Evolutionary conservation across 768 basidiomycete genomes (phyloP).

Genomic region (Brasilioporus rufonigricans): DNA sequence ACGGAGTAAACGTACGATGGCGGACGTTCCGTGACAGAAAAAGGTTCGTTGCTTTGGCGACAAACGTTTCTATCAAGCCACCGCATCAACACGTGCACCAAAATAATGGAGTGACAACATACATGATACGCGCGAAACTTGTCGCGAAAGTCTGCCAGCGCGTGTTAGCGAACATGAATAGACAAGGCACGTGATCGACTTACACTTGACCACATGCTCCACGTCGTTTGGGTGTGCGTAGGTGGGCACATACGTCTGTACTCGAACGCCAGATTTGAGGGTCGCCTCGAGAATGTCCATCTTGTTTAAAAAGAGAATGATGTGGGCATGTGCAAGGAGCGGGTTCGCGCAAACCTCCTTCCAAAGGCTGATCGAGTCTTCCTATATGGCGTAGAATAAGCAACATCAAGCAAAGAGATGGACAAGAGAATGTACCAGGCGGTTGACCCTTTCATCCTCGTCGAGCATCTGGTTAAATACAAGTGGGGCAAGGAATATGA

Average conservation of each 20-base stretch:
- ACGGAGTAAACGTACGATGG: constrained; percentile 48
- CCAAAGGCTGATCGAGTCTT: constrained; percentile 76
- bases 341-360: constrained; percentile 63
- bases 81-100: neutral
- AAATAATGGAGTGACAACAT: constrained; percentile 19
- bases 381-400: constrained; percentile 38
- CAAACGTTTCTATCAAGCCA: constrained; percentile 43
- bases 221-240: constrained; percentile 62
- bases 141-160: constrained; percentile 58
- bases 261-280: constrained; percentile 52
- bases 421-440: constrained; percentile 43
- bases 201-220: constrained; percentile 60
- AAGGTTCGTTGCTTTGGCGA: constrained; percentile 60
- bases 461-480: constrained; percentile 72
- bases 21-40: constrained; percentile 69
- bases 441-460: constrained; percentile 63
- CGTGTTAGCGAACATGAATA: neutral
- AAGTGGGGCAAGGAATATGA: constrained; percentile 80
- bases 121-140: constrained; percentile 66
- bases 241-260: constrained; percentile 59
- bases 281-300: constrained; percentile 59
- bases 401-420: neutral
- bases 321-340: constrained; percentile 55
- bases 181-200: constrained; percentile 19
- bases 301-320: constrained; percentile 82